Conservation (phyloP, 805 yeast species). For the Kluyveromyces aestuarii region DNA sequence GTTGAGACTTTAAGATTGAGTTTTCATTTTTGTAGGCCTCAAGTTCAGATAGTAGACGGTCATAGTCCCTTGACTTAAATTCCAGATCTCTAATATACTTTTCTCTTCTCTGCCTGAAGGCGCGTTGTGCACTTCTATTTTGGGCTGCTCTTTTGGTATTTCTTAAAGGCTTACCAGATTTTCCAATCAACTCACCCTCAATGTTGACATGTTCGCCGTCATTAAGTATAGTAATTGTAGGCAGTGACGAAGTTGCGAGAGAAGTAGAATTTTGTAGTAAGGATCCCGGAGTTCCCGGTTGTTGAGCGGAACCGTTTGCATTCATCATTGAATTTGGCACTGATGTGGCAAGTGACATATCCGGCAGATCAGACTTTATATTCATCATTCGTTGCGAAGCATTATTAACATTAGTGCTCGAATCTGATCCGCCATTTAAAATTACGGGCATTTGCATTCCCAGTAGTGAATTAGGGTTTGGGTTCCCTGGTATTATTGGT, state of each 20-base stretch:
- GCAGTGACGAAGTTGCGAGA: neutral
- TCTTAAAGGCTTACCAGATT: slow-evolving; percentile 19
- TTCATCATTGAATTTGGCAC: neutral
- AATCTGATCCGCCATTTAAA: slow-evolving; percentile 2
- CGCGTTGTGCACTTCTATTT: slow-evolving; percentile 85
- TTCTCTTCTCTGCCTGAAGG: slow-evolving; percentile 81
- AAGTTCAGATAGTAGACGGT: slow-evolving; percentile 52
- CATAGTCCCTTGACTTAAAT: slow-evolving; percentile 53
- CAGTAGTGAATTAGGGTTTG: neutral
- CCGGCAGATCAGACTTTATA: neutral
- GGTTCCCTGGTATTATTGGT: neutral
- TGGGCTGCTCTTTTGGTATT: slow-evolving; percentile 83
- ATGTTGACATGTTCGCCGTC: slow-evolving; percentile 14
- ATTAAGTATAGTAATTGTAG: slow-evolving; percentile 1
- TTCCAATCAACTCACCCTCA: slow-evolving; percentile 18
- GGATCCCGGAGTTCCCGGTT: neutral
- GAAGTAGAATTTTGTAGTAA: neutral
- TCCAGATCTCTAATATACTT: slow-evolving; percentile 75
- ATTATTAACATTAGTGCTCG: neutral
- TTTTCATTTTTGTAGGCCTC: slow-evolving; percentile 64
- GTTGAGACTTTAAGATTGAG: slow-evolving; percentile 9
- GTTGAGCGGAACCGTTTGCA: neutral
- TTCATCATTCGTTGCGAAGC: slow-evolving; percentile 3
- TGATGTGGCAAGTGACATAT: neutral
- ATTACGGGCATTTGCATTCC: slow-evolving; percentile 4